phyloP scores from a whole-genome alignment of 2,329 filamentous ascomycete species.

The Xylariomycetidae sp. region DNA sequence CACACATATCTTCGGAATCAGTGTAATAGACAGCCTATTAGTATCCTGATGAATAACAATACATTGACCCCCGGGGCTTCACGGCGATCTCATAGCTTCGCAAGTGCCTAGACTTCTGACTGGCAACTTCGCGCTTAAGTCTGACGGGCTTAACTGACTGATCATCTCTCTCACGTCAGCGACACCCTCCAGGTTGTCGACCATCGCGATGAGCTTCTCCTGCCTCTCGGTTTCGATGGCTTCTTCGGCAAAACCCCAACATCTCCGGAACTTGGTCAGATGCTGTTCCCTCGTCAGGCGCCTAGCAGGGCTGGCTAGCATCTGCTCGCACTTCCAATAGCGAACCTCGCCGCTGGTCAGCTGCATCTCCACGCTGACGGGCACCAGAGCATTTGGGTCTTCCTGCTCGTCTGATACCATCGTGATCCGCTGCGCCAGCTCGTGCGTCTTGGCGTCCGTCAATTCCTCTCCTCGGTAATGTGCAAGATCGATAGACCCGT shows the following conservation, averaged over 20 bases:
- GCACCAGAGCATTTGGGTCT: conserved; percentile 2
- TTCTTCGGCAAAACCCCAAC: conserved; percentile 7
- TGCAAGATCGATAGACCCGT: conserved; percentile 5
- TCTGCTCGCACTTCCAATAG: conserved; percentile 6
- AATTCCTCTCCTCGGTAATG: conserved; percentile 6
- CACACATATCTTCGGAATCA: too few species aligned
- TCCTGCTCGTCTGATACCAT: conserved; percentile 2
- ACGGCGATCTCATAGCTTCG: too few species aligned
- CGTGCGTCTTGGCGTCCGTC: conserved; percentile 2
- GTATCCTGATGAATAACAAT: too few species aligned
- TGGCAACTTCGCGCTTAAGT: not conserved
- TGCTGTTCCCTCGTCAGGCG: conserved; percentile 5
- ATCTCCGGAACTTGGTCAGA: conserved; percentile 5
- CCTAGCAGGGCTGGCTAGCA: conserved; percentile 6
- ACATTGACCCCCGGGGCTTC: too few species aligned
- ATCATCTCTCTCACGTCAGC: conserved; percentile 2
- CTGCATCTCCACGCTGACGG: conserved; percentile 6
- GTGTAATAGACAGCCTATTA: too few species aligned
- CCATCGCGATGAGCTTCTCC: conserved; percentile 3
- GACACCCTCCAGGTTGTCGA: conserved; percentile 4
- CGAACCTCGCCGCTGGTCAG: conserved; percentile 1
- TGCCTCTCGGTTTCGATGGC: not conserved
- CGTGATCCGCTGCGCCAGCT: conserved; percentile 3
- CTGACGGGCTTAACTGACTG: not conserved
- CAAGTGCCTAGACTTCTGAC: too few species aligned